Conservation (phyloP, 2,329 filamentous ascomycete species). For the Pestalotiopsis sp. region DNA sequence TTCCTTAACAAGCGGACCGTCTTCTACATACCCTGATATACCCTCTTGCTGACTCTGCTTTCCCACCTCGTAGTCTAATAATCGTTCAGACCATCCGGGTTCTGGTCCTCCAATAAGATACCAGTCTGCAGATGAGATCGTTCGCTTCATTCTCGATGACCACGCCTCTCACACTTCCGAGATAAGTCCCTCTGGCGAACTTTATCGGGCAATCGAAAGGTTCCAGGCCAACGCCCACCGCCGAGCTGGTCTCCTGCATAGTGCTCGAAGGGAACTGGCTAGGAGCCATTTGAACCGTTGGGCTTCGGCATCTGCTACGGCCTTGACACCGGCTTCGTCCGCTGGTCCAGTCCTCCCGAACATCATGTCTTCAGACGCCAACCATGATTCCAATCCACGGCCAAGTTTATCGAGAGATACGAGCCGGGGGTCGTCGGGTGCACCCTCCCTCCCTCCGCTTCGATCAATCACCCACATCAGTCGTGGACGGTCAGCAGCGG, state of each 20-base stretch:
- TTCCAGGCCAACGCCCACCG: constrained; percentile 38
- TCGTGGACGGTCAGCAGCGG: constrained; percentile 19
- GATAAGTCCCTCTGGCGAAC: constrained; percentile 44
- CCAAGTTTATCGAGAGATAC: constrained; percentile 39
- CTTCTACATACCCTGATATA: neutral
- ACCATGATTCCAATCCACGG: constrained; percentile 31
- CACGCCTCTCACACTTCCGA: constrained; percentile 34
- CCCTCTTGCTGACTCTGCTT: neutral
- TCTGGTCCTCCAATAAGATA: constrained; percentile 25
- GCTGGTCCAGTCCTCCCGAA: constrained; percentile 21
- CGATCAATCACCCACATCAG: constrained; percentile 35
- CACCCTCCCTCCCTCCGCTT: constrained; percentile 39
- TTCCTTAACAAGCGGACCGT: neutral
- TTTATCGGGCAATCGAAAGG: constrained; percentile 45
- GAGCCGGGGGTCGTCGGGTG: constrained; percentile 18
- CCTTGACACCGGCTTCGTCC: constrained; percentile 14
- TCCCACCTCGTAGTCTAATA: constrained; percentile 29
- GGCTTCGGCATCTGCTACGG: constrained; percentile 24
- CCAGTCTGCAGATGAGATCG: constrained; percentile 33
- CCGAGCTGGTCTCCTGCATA: constrained; percentile 23
- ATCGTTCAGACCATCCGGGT: constrained; percentile 28
- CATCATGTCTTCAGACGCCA: constrained; percentile 38
- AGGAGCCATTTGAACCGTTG: constrained; percentile 27
- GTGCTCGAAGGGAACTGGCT: constrained; percentile 21
- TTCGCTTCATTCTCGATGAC: constrained; percentile 42